Evolutionary conservation across 2,329 filamentous ascomycete species (phyloP), one percentile per base, ranked within the genome.

Genomic region (Cytospora paraplurivora): DNA sequence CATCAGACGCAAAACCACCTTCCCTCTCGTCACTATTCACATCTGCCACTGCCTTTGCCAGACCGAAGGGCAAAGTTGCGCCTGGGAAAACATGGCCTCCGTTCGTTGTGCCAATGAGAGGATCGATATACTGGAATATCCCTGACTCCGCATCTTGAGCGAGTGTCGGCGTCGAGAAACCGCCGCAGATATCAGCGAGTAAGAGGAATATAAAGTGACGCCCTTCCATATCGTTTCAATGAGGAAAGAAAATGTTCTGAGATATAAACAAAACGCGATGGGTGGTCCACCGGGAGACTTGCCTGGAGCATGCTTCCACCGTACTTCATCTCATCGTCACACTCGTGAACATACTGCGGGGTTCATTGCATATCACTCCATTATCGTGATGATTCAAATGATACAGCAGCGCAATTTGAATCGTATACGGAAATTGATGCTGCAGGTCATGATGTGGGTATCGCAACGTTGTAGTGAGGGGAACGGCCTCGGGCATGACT

Each of bases 1-100:
- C 67, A 49, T 69, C 69, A 33, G 70, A 70, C 7, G 71, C 66
- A 32, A 68, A 73, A 2, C 71, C 71, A 7, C 70, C 71, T 15
- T 72, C 68, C 4, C 65, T 65, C 37, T 73, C 71, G n/a, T 38
- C 51, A 49, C 65, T 63, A 27, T 69, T 66, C 2, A 68, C 69
- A 50, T 72, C 71, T 21, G 71, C 70, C 3, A 71, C 71, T 2
- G 70, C 68, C 34, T 73, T 73, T n/a, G 71, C 71, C 69, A 73
- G 71, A 8, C 70, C 70, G 37, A 71, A 73, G 6, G 71, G 71
- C 52, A 73, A 54, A 10, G 69, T 71, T 32, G 71, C 71, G 3
- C 71, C 71, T 0, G 71, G 69, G 38, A 73, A 72, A 15, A 73
- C 71, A 63, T 73, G 69, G 17, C 71, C 71, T 65, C 71, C 71